Evolutionary conservation across 2,329 filamentous ascomycete genomes (phyloP).

Genomic region (Trichophyton mentagrophytes): DNA sequence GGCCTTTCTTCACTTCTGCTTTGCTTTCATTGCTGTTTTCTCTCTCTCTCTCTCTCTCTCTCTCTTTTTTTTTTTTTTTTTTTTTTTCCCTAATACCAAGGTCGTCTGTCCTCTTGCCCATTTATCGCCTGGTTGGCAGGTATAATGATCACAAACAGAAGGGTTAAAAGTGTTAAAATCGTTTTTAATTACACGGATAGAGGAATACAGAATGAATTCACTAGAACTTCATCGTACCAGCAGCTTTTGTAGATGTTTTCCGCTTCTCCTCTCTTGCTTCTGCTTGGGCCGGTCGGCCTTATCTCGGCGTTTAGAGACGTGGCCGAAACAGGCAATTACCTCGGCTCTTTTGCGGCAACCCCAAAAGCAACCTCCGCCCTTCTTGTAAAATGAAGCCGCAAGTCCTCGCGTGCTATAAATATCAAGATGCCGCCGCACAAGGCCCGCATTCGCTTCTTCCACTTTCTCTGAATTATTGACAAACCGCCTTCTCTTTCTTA

Average conservation of each 20-base stretch:
- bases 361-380: neutral
- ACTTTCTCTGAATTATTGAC: neutral
- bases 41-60: neutral
- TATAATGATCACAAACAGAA: neutral
- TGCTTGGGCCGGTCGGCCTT: neutral
- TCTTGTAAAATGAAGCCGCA: neutral
- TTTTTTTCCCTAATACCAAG: neutral
- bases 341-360: constrained; percentile 2
- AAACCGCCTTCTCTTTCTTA: neutral
- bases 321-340: constrained; percentile 3
- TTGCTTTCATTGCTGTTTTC: neutral
- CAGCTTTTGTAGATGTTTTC: neutral
- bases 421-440: neutral
- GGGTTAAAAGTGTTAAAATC: neutral
- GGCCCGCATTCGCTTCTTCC: neutral
- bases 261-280: neutral
- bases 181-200: constrained; percentile 2
- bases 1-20: neutral
- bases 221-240: neutral
- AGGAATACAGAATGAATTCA: constrained; percentile 1
- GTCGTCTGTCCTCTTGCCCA: neutral
- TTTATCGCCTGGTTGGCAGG: neutral
- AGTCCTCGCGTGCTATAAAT: neutral
- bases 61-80: neutral
- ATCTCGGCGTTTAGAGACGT: neutral